Conservation (phyloP, 805 yeast species). For the Kurtzmaniella fragi region DNA sequence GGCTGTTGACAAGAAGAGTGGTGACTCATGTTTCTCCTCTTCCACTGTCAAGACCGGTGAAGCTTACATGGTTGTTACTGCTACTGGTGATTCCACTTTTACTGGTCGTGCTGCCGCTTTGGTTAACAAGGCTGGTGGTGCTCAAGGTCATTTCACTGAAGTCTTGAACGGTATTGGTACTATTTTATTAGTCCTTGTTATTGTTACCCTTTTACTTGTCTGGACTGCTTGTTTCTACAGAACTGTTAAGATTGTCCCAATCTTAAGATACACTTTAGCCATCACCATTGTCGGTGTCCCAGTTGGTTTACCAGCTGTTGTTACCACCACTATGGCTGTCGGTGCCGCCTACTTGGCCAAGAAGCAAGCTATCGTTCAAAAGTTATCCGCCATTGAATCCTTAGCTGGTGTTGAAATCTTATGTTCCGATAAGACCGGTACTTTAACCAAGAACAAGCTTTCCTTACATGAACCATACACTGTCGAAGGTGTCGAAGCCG, state of each 20-base stretch:
- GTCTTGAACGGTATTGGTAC: slow-evolving; percentile 98
- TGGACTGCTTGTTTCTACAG: slow-evolving; percentile 96
- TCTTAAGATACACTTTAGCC: slow-evolving; percentile 89
- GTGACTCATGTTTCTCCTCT: slow-evolving; percentile 86
- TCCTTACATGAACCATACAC: slow-evolving; percentile 96
- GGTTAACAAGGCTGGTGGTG: slow-evolving; percentile 90
- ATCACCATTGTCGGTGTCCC: slow-evolving; percentile 98
- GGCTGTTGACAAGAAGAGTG: slow-evolving; percentile 88
- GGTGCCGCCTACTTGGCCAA: slow-evolving; percentile 98
- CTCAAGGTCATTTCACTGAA: slow-evolving; percentile 95
- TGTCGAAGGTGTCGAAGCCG: slow-evolving; percentile 94
- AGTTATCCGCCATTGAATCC: slow-evolving; percentile 93
- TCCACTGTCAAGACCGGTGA: slow-evolving; percentile 96
- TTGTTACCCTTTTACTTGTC: slow-evolving; percentile 79
- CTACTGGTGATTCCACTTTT: slow-evolving; percentile 93
- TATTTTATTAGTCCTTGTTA: slow-evolving; percentile 80
- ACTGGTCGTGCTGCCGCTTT: slow-evolving; percentile 97
- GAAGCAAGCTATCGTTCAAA: slow-evolving; percentile 96
- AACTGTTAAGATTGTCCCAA: slow-evolving; percentile 77
- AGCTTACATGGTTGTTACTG: slow-evolving; percentile 88
- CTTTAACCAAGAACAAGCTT: slow-evolving; percentile 94
- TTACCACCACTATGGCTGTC: slow-evolving; percentile 98
- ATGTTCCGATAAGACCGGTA: slow-evolving; percentile 98
- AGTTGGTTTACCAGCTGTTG: slow-evolving; percentile 98
- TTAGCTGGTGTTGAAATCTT: slow-evolving; percentile 96